These are phyloP conservation scores for Trametes meyenii DNA, from an alignment of 768 basidiomycete genomes.

Conservation along the genomic window DNA sequence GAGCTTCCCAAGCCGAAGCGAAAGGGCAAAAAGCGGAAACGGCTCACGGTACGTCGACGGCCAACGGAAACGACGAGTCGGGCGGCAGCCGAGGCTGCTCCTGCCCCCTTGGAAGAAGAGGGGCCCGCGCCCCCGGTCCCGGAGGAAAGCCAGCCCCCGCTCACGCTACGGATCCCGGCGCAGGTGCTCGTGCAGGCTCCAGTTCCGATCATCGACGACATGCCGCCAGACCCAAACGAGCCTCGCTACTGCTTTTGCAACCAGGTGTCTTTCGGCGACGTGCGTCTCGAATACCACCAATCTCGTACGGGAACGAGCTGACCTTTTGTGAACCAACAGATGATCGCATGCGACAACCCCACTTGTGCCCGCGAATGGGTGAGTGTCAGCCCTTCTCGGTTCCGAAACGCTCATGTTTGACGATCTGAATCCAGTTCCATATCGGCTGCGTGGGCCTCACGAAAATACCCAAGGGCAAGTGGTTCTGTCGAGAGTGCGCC, in stretches of 20 bases:
- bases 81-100: neutral
- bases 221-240: slow-evolving; percentile 42
- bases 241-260: slow-evolving; percentile 81
- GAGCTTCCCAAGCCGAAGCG: slow-evolving; percentile 22
- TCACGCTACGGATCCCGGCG: slow-evolving; percentile 43
- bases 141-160: slow-evolving; percentile 22
- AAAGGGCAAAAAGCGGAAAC: slow-evolving; percentile 24
- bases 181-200: slow-evolving; percentile 22
- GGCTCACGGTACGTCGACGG: neutral
- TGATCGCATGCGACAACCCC: slow-evolving; percentile 84
- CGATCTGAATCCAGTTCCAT: slow-evolving; percentile 60
- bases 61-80: neutral
- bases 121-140: neutral
- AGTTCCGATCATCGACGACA: slow-evolving; percentile 14
- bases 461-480: slow-evolving; percentile 60
- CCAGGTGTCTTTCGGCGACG: slow-evolving; percentile 78
- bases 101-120: neutral
- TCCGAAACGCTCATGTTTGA: neutral
- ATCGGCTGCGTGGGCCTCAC: slow-evolving; percentile 64
- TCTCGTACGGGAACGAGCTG: too few species aligned
- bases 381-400: slow-evolving; percentile 33
- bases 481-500: slow-evolving; percentile 72
- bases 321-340: slow-evolving; percentile 43
- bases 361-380: slow-evolving; percentile 85
- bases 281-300: slow-evolving; percentile 36